phyloP scores from a whole-genome alignment of 2,329 filamentous ascomycete species.

The Exophiala bonariae region DNA sequence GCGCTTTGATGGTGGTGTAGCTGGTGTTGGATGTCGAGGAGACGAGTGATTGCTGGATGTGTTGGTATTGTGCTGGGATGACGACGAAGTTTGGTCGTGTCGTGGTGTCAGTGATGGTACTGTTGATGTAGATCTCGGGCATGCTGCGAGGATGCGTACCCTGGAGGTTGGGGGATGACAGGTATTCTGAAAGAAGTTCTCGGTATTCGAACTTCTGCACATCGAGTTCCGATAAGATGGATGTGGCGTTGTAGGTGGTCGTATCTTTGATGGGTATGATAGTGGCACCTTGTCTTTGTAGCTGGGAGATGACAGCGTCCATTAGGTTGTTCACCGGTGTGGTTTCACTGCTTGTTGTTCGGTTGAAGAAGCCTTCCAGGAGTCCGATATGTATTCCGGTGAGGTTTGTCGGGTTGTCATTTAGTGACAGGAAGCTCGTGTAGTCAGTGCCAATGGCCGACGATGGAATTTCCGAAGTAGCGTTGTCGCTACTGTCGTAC shows the following conservation, averaged over 20 bases:
- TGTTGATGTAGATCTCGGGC: conserved; percentile 21
- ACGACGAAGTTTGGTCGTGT: conserved; percentile 52
- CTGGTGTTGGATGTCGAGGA: conserved; percentile 54
- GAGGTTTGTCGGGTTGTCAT: conserved; percentile 29
- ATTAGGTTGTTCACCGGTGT: conserved; percentile 58
- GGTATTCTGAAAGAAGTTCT: conserved; percentile 56
- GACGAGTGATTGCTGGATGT: conserved; percentile 51
- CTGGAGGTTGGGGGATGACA: conserved; percentile 45
- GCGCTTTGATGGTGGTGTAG: conserved; percentile 49
- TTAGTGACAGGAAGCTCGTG: conserved; percentile 37
- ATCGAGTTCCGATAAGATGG: conserved; percentile 52
- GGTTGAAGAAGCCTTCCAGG: conserved; percentile 60
- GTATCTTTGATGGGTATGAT: conserved; percentile 52
- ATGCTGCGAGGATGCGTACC: conserved; percentile 42
- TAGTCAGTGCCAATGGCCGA: conserved; percentile 49
- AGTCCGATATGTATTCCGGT: conserved; percentile 50
- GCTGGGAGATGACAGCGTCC: conserved; percentile 45
- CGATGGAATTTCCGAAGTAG: conserved; percentile 47
- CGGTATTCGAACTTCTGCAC: conserved; percentile 63
- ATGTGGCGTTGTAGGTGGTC: conserved; percentile 52
- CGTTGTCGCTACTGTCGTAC: conserved; percentile 54
- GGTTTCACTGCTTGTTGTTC: conserved; percentile 52
- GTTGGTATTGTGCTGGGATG: conserved; percentile 58
- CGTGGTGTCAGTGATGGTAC: conserved; percentile 8
- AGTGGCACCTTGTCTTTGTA: conserved; percentile 49